phyloP scores from a whole-genome alignment of 208 protist genomes.

The Leishmania major region DNA sequence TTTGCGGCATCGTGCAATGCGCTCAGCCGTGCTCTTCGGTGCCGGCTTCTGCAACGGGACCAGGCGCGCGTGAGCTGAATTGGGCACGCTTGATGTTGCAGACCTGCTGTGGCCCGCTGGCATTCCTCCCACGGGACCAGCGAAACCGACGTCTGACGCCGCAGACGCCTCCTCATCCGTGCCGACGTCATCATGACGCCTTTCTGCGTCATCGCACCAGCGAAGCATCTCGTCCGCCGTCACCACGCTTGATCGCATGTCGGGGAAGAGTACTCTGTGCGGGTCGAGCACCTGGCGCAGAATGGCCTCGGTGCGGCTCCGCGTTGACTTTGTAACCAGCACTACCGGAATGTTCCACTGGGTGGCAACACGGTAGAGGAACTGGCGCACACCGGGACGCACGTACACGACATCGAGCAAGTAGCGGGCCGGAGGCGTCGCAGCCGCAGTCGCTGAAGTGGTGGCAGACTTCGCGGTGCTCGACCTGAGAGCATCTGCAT shows the following conservation, averaged over 20 bases:
- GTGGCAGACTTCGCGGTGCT: not conserved
- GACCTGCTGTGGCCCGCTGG: not conserved
- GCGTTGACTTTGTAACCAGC: slow-evolving; percentile 76
- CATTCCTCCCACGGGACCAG: not conserved
- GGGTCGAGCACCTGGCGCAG: slow-evolving; percentile 70
- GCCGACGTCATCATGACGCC: not conserved
- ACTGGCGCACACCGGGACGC: slow-evolving; percentile 55
- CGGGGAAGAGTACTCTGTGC: slow-evolving; percentile 47
- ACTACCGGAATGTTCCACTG: slow-evolving; percentile 81
- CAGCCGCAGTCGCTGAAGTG: not conserved
- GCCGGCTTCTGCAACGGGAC: not conserved
- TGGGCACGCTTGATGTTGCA: not conserved
- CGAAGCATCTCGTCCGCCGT: slow-evolving; percentile 35
- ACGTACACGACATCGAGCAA: slow-evolving; percentile 68
- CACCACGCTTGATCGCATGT: slow-evolving; percentile 16
- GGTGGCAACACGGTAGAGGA: slow-evolving; percentile 48
- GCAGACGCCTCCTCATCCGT: not conserved
- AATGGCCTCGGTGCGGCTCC: slow-evolving; percentile 62
- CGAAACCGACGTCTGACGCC: not conserved
- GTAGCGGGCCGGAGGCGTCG: not conserved
- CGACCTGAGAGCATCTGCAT: not conserved
- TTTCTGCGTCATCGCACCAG: slow-evolving; percentile 1
- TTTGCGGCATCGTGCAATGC: slow-evolving; percentile 24
- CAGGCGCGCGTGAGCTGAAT: no score
- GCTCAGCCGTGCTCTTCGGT: slow-evolving; percentile 8